Conservation (phyloP, 495 filamentous ascomycete genomes). For the Penicillium argentinense region DNA sequence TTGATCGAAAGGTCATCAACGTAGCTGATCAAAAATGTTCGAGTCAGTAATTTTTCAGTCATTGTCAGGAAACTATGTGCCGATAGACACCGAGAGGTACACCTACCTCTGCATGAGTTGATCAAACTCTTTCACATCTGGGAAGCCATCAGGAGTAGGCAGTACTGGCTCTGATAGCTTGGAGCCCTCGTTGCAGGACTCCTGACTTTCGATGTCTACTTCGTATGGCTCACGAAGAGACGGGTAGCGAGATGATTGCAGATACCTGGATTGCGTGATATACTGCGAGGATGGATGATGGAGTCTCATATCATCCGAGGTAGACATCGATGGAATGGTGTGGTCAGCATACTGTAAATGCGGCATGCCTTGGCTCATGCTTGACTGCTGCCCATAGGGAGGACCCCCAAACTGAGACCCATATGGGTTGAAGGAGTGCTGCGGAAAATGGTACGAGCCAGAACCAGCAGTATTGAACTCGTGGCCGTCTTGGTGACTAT, state of each 20-base stretch:
- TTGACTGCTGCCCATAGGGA: conserved; percentile 35
- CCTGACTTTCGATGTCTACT: conserved; percentile 46
- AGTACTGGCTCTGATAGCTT: conserved; percentile 47
- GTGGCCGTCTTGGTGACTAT: conserved; percentile 34
- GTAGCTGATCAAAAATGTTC: conserved; percentile 31
- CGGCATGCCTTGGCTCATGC: conserved; percentile 27
- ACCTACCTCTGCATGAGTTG: conserved; percentile 53
- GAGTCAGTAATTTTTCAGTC: not conserved
- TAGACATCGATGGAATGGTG: conserved; percentile 34
- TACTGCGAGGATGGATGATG: conserved; percentile 36
- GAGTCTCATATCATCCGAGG: conserved; percentile 30
- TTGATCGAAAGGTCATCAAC: conserved; percentile 54
- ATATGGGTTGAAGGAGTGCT: conserved; percentile 39
- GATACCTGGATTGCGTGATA: conserved; percentile 36
- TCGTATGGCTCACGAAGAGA: conserved; percentile 38
- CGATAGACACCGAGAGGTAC: no score
- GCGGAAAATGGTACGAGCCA: conserved; percentile 35
- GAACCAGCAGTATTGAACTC: conserved; percentile 35
- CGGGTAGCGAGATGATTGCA: conserved; percentile 36
- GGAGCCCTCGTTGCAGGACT: conserved; percentile 41
- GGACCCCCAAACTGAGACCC: conserved; percentile 31
- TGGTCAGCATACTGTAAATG: conserved; percentile 38
- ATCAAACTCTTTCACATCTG: conserved; percentile 53
- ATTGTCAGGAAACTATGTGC: no score
- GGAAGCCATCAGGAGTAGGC: conserved; percentile 51